phyloP scores from a whole-genome alignment of 2,329 filamentous ascomycete species.

The Helotiales sp. region DNA sequence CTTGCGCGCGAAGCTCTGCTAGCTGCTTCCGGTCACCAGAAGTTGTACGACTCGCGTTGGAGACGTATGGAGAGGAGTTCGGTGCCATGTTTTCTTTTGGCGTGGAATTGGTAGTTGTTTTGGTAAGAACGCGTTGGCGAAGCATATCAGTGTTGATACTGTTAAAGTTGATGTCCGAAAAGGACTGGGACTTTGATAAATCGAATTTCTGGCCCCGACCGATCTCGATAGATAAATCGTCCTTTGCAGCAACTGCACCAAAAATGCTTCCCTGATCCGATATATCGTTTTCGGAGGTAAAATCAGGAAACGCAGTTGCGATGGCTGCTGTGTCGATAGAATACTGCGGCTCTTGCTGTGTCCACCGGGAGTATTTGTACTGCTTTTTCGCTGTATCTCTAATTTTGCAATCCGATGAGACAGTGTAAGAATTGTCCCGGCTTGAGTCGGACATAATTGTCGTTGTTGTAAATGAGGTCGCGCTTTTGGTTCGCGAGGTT shows the following conservation, averaged over 20 bases:
- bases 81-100: slow-evolving; percentile 27
- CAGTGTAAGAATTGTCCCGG: background rate
- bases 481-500: background rate
- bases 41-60: slow-evolving; percentile 33
- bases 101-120: background rate
- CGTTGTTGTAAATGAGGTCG: background rate
- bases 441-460: background rate
- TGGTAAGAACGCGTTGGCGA: background rate
- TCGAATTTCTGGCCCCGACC: background rate
- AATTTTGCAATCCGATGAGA: background rate
- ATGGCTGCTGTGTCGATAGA: slow-evolving; percentile 44
- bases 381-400: background rate
- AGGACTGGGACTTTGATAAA: background rate
- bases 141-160: background rate
- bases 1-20: background rate
- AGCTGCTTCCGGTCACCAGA: slow-evolving; percentile 36
- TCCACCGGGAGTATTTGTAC: background rate
- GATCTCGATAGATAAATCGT: background rate
- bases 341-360: slow-evolving; percentile 31
- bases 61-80: slow-evolving; percentile 26
- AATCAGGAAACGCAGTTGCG: slow-evolving; percentile 47
- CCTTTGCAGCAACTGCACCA: background rate
- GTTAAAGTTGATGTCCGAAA: background rate
- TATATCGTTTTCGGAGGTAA: too few species aligned
- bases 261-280: slow-evolving; percentile 36